Evolutionary conservation across 2,329 filamentous ascomycete genomes (phyloP), one percentile per base, ranked within the genome.

Genomic region (Fusarium sp.): DNA sequence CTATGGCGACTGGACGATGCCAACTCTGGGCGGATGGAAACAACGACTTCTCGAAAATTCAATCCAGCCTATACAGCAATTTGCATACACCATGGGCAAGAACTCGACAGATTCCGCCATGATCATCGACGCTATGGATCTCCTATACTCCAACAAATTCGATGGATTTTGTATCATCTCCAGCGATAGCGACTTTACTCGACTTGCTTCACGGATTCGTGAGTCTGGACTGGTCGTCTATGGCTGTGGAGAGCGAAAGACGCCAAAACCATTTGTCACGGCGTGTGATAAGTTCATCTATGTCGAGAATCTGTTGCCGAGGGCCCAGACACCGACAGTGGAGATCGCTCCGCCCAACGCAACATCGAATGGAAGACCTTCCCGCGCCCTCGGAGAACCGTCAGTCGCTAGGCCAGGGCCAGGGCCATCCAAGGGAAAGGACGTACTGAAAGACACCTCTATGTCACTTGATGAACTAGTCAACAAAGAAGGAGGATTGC

Each of bases 121-220:
- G 76, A 71, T 79, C 4, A 79, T 79, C 35, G 77, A 79, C 40
- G 77, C 77, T 29, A 79, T 79, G 77, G 77, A 79, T 54, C 67
- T 79, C 13, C 55, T 79, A 2, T 77, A 79, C 43, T 66, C 76
- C 0, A 67, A 71, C 36, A 70, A 69, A 6, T 77, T 77, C 31
- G 72, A 75, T 35, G 76, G 75, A 17, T 79, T 79, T 50, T 78
- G 76, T 7, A 63, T 78, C 35, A 71, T 78, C 3, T 78, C 76
- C 0, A 79, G 76, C 52, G 76, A 78, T 49, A 79, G 76, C 55
- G 77, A 79, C 59, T 79, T 79, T 18, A 78, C 77, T 6, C 70
- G 76, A 0, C 69, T 79, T 1, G 77, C 77, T 2, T 73, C 74
- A 1, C 67, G 77, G 1, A 79, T 79, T 29, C 73, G 77, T 0